Conservation (phyloP, 495 filamentous ascomycete species). For the Penicillium egyptiacum region DNA sequence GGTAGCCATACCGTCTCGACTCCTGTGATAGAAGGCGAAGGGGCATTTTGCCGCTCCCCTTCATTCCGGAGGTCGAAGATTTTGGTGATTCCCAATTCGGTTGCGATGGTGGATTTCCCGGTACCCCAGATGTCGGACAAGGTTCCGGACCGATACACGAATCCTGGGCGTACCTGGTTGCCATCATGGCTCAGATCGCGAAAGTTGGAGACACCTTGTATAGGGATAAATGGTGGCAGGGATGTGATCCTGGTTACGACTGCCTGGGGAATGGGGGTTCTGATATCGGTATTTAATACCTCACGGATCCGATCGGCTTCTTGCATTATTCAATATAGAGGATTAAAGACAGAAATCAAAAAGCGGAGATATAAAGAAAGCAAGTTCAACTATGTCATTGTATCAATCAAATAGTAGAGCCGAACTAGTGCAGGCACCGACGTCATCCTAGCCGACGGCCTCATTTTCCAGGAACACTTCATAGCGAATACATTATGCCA, state of each 20-base stretch:
- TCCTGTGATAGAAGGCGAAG: conserved; percentile 38
- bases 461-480: not conserved
- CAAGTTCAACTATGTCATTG: conserved; percentile 17
- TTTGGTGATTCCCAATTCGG: conserved; percentile 53
- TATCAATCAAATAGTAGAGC: conserved; percentile 11
- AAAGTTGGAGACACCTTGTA: conserved; percentile 53
- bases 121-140: conserved; percentile 46
- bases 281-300: conserved; percentile 33
- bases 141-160: conserved; percentile 54
- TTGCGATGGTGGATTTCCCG: conserved; percentile 49
- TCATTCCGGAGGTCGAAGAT: conserved; percentile 70
- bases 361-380: not conserved
- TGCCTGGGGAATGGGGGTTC: conserved; percentile 24
- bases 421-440: not conserved
- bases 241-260: conserved; percentile 33
- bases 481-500: too few relatives aligned
- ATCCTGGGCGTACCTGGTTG: conserved; percentile 41
- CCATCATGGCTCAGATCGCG: conserved; percentile 54
- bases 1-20: conserved; percentile 51
- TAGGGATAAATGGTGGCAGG: conserved; percentile 52
- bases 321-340: conserved; percentile 16
- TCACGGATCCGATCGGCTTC: conserved; percentile 22
- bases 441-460: not conserved
- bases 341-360: not conserved
- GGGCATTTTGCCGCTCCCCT: conserved; percentile 41